Evolutionary conservation across 805 yeast genomes (phyloP).

Genomic region (Clavispora vitiphila): DNA sequence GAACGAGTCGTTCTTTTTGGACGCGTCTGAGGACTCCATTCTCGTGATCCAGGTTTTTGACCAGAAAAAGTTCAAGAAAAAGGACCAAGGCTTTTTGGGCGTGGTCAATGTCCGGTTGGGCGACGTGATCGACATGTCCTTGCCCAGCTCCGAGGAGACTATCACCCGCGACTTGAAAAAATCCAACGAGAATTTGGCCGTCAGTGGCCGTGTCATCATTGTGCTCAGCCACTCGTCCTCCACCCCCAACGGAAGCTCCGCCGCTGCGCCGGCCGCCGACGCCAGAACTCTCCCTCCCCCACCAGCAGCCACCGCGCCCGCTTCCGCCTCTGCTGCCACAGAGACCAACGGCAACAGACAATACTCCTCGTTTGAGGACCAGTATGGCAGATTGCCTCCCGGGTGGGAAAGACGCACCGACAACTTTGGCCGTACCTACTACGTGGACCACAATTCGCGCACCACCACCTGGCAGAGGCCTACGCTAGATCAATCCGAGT

Average conservation of each 20-base stretch:
- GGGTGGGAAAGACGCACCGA: slow-evolving; percentile 99
- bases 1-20: slow-evolving; percentile 87
- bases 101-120: slow-evolving; percentile 89
- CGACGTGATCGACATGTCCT: slow-evolving; percentile 71
- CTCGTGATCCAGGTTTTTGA: slow-evolving; percentile 93
- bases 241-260: slow-evolving; percentile 9
- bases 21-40: slow-evolving; percentile 73
- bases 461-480: slow-evolving; percentile 99
- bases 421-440: slow-evolving; percentile 94
- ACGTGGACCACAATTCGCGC: slow-evolving; percentile 96
- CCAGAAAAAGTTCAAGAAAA: slow-evolving; percentile 94
- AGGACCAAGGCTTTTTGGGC: slow-evolving; percentile 97
- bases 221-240: slow-evolving; percentile 51
- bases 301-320: slow-evolving; percentile 6
- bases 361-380: slow-evolving; percentile 94
- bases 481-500: slow-evolving; percentile 71
- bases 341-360: slow-evolving; percentile 43
- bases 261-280: slow-evolving; percentile 13
- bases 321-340: slow-evolving; percentile 12
- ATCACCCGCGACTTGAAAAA: slow-evolving; percentile 88
- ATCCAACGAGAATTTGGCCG: slow-evolving; percentile 86
- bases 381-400: slow-evolving; percentile 90
- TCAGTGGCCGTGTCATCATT: slow-evolving; percentile 86
- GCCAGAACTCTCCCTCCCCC: slow-evolving; percentile 20
- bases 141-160: slow-evolving; percentile 63